A percentile compares a stretch with the other conserved stretches of the same genome.
Evolutionary conservation across 768 basidiomycete species (phyloP).

Genomic region (Tricholoma sp.): DNA sequence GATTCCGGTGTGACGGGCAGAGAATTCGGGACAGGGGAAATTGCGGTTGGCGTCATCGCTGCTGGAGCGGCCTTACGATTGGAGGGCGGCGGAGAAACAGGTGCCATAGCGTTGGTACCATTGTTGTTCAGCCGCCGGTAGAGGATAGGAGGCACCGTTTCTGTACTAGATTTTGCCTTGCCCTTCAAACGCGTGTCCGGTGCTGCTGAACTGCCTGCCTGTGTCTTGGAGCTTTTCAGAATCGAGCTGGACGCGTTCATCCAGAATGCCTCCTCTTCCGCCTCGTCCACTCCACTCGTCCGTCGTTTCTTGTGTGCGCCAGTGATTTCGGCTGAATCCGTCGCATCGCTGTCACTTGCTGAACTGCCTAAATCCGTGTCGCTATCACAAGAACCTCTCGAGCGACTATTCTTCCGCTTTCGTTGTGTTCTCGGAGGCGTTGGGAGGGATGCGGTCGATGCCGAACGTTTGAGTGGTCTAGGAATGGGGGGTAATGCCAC

Average conservation of each 20-base stretch:
- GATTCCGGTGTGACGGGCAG: constrained; percentile 37
- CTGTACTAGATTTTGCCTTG: constrained; percentile 7
- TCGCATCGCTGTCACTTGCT: constrained; percentile 32
- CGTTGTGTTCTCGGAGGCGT: constrained; percentile 60
- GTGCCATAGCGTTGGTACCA: constrained; percentile 27
- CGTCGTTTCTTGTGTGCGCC: constrained; percentile 35
- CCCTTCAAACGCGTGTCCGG: constrained; percentile 9
- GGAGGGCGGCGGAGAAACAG: constrained; percentile 66
- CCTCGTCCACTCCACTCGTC: constrained; percentile 25
- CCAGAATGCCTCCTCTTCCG: constrained; percentile 51
- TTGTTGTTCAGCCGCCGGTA: constrained; percentile 30
- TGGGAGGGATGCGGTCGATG: constrained; percentile 58
- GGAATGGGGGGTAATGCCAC: constrained; percentile 26
- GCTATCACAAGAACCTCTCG: constrained; percentile 40
- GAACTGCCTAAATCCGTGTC: constrained; percentile 36
- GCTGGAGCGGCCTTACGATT: constrained; percentile 36
- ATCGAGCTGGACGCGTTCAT: constrained; percentile 17
- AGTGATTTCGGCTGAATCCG: constrained; percentile 16
- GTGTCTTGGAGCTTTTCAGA: constrained; percentile 17
- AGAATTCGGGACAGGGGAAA: constrained; percentile 19
- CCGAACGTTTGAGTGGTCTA: constrained; percentile 53
- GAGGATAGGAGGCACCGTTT: constrained; percentile 24
- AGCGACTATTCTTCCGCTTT: constrained; percentile 40
- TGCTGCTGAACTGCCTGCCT: constrained; percentile 14
- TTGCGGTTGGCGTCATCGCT: constrained; percentile 13